These are phyloP conservation scores for Juncus effusus DNA, from an alignment of 176 grass and related monocot species.

Conservation along the genomic window DNA sequence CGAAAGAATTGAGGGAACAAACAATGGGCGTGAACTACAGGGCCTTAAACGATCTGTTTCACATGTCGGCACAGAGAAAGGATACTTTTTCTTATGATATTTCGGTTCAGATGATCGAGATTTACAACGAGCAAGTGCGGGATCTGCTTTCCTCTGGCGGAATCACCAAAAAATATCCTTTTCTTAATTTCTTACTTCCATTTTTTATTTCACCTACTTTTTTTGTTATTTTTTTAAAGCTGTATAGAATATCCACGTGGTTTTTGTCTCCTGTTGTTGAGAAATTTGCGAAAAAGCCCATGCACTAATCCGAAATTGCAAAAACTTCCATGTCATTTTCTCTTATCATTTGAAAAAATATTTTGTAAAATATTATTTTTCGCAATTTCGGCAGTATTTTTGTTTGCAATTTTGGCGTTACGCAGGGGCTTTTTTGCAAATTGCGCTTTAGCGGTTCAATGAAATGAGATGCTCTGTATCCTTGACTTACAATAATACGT, in stretches of 20 bases:
- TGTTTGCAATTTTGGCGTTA: too few relatives aligned
- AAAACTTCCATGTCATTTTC: too few relatives aligned
- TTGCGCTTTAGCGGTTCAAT: too few relatives aligned
- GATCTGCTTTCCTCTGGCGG: slow-evolving; percentile 64
- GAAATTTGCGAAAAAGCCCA: neutral
- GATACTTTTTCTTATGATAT: slow-evolving; percentile 72
- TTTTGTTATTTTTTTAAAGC: too few relatives aligned
- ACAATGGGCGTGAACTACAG: slow-evolving; percentile 78
- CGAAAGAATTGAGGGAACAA: slow-evolving; percentile 53
- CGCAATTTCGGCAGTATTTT: too few relatives aligned
- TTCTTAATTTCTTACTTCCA: slow-evolving; percentile 17
- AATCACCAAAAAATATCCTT: slow-evolving; percentile 84
- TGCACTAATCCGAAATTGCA: too few relatives aligned
- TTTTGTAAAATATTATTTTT: too few relatives aligned
- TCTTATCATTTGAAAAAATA: too few relatives aligned
- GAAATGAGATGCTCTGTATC: slow-evolving; percentile 28
- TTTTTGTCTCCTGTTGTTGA: neutral
- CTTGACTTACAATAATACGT: slow-evolving; percentile 57
- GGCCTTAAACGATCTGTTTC: slow-evolving; percentile 86
- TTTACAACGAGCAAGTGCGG: slow-evolving; percentile 95
- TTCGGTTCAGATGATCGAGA: slow-evolving; percentile 94
- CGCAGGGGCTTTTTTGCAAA: too few relatives aligned
- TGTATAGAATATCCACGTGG: neutral
- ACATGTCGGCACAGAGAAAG: slow-evolving; percentile 54
- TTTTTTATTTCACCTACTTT: neutral